Evolutionary conservation across 2,329 filamentous ascomycete genomes (phyloP).

Genomic region (Lasiodiplodia theobromae): DNA sequence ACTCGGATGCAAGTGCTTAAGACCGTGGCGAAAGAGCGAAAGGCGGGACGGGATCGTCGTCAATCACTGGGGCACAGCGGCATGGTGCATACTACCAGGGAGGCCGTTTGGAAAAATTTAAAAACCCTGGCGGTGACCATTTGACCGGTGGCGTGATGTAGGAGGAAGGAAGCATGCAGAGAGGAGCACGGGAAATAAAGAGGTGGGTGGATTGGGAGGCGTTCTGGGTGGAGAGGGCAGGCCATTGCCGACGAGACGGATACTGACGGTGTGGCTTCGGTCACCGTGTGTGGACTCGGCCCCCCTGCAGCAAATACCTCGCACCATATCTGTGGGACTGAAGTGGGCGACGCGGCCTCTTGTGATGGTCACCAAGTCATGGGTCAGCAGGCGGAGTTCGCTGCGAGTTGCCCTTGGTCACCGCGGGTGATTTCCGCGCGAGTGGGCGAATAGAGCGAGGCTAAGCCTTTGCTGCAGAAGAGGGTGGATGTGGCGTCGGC

Average conservation of each 20-base stretch:
- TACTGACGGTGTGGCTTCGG: background rate
- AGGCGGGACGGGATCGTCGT: conserved; percentile 17
- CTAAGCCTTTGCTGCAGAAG: background rate
- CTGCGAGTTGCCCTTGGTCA: background rate
- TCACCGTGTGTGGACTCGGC: background rate
- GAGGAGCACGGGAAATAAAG: background rate
- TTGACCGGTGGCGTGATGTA: background rate
- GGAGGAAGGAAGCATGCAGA: background rate
- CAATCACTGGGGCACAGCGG: conserved; percentile 19
- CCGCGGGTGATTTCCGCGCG: conserved; percentile 7
- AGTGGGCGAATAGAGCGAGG: background rate
- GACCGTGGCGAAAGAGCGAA: conserved; percentile 20
- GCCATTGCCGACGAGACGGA: conserved; percentile 11
- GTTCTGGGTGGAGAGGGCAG: background rate
- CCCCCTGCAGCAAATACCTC: background rate
- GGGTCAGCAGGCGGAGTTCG: conserved; percentile 10
- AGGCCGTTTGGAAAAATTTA: background rate
- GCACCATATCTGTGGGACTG: background rate
- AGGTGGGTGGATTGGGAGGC: background rate
- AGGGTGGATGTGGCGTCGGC: background rate
- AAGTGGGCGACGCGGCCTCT: background rate
- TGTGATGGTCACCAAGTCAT: background rate
- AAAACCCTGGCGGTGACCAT: background rate
- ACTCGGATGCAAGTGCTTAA: conserved; percentile 16
- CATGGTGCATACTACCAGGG: conserved; percentile 13